These are phyloP conservation scores for Porphyrellus cyaneotinctus DNA, from an alignment of 768 basidiomycete genomes.

Conservation along the genomic window DNA sequence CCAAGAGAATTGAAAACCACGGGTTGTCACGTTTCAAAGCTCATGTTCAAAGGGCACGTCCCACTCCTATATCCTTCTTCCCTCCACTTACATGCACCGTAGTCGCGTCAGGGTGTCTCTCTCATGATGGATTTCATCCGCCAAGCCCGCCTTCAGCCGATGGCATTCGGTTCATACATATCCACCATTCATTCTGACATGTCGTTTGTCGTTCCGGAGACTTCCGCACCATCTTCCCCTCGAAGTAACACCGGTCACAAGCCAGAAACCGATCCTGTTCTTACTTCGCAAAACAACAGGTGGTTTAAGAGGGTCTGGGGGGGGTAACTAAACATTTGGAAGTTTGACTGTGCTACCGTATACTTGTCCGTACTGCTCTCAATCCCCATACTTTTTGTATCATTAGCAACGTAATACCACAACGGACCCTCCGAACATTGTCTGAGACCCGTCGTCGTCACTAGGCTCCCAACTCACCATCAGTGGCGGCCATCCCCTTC, in stretches of 20 bases:
- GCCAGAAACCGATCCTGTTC: constrained; percentile 13
- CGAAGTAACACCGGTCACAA: constrained; percentile 12
- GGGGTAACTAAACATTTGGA: constrained; percentile 7
- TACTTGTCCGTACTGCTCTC: constrained; percentile 14
- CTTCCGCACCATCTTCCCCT: constrained; percentile 13
- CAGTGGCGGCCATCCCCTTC: background rate
- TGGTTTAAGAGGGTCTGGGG: constrained; percentile 31
- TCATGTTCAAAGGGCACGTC: constrained; percentile 75
- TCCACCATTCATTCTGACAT: constrained; percentile 32
- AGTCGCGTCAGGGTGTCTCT: constrained; percentile 88
- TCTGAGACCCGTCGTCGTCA: too few relatives aligned
- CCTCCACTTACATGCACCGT: constrained; percentile 2
- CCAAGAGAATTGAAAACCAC: constrained; percentile 81
- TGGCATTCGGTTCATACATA: constrained; percentile 39
- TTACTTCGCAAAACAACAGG: constrained; percentile 12
- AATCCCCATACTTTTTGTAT: constrained; percentile 28
- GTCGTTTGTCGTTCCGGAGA: constrained; percentile 26
- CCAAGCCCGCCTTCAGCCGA: constrained; percentile 62
- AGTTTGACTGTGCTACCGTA: constrained; percentile 16
- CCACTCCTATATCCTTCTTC: background rate
- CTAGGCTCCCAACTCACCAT: constrained; percentile 6
- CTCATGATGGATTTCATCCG: constrained; percentile 76
- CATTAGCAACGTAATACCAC: constrained; percentile 31
- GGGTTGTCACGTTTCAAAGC: constrained; percentile 82
- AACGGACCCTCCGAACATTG: background rate